Base-by-base conservation (phyloP, 1,284 basidiomycete genomes). In the Ganoderma sinense region DNA sequence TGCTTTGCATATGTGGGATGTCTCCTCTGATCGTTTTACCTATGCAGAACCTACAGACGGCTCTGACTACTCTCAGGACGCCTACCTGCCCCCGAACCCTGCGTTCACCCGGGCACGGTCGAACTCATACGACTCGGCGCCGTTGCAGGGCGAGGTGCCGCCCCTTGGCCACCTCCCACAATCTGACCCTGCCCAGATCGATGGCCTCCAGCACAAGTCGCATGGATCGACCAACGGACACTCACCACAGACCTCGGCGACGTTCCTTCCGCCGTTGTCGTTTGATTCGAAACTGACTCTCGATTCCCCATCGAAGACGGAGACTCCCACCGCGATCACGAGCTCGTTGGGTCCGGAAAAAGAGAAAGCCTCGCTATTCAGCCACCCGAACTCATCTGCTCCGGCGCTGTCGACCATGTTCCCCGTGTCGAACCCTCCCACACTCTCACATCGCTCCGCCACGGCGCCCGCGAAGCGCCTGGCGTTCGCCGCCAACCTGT, bases 401-500 rank as follows among this genome's bases (percentile, higher is more conserved):
- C 96, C 97, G 0, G 90, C 93, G 16, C 83, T 99, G 64, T 93
- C 94, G 20, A 86, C 86, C 29, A 82, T 89, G 75, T 82, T 82
- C 82, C 67, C 45, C 0, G 20, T 78, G 78, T 55, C 80, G 76
- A 75, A 73, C 59, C 78, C 78, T 55, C 84, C 88, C 36, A 86
- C 86, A 55, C 81, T 91, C 39, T 80, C 87, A 7, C 91, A 90
- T 73, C 88, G 88, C 66, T 87, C 88, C 62, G 88, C 91, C 40
- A 91, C 91, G 40, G 82, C 88, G 45, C 88, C 91, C n/a, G 80
- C 84, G 77, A 96, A 94, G 81, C 86, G 89, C 63, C 82, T 98
- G 45, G 88, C 93, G 65, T 99, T 98, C 83, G 97, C 97, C 40
- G 93, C 90, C 60, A 97, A 96, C 79, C 84, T 98, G 77, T 95